These are phyloP conservation scores for Thelephora ganbajun DNA, from an alignment of 768 basidiomycete species.

Conservation along the genomic window DNA sequence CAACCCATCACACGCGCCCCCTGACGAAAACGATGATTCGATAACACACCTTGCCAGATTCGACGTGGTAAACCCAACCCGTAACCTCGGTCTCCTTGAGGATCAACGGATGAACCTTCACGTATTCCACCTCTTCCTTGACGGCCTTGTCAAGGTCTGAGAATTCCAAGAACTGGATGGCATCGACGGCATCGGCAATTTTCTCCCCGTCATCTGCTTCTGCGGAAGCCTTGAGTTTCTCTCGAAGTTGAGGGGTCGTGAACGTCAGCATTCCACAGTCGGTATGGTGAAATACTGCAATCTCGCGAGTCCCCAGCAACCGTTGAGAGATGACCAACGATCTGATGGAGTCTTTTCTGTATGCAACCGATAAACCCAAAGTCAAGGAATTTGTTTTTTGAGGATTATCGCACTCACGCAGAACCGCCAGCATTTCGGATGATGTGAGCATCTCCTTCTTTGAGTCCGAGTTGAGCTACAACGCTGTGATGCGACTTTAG, in stretches of 20 bases:
- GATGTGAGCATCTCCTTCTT: constrained; percentile 57
- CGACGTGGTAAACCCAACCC: constrained; percentile 58
- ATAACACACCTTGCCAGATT: constrained; percentile 38
- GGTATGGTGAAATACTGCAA: constrained; percentile 58
- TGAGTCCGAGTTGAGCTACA: constrained; percentile 41
- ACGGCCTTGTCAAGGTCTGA: constrained; percentile 36
- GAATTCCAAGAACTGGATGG: constrained; percentile 46
- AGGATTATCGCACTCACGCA: constrained; percentile 27
- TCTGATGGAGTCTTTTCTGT: constrained; percentile 48
- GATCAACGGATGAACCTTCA: constrained; percentile 43
- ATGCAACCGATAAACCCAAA: neutral
- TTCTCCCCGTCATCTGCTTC: constrained; percentile 17
- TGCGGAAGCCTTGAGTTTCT: constrained; percentile 32
- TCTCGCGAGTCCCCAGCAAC: constrained; percentile 53
- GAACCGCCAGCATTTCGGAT: constrained; percentile 63
- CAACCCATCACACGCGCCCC: too few species aligned
- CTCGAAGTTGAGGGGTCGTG: constrained; percentile 32
- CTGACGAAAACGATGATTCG: neutral
- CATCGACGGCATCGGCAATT: constrained; percentile 20
- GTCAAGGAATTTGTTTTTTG: neutral
- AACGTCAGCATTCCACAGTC: constrained; percentile 65
- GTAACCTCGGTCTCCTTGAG: constrained; percentile 38
- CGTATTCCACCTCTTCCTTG: constrained; percentile 40
- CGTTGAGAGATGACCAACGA: constrained; percentile 62
- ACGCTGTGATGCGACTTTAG: constrained; percentile 23